Evolutionary conservation across 2,329 filamentous ascomycete species (phyloP).

Genomic region (Fusarium protoensiforme): DNA sequence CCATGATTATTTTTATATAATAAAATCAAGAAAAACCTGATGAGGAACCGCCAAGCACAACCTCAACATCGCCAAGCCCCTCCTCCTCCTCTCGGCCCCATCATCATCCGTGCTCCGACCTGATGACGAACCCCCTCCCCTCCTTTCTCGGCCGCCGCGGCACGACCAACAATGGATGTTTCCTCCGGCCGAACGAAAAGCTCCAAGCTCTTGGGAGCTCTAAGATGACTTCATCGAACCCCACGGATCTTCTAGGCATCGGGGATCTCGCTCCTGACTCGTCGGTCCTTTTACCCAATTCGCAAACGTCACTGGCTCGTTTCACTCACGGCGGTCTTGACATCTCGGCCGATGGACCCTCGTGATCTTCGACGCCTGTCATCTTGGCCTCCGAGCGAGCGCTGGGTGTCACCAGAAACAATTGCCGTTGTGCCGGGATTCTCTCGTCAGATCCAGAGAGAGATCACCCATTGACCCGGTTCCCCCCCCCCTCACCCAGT

Average conservation of each 20-base stretch:
- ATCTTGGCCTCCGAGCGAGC: not conserved
- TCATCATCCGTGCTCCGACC: not conserved
- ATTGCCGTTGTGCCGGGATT: not conserved
- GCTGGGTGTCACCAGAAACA: not conserved
- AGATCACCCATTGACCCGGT: not conserved
- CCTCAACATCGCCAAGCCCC: not conserved
- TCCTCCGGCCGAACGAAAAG: not conserved
- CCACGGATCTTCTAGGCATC: not conserved
- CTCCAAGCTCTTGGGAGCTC: not conserved
- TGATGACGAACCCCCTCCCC: not conserved
- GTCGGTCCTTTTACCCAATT: not conserved
- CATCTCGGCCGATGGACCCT: slow-evolving; percentile 1
- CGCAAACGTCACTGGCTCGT: slow-evolving; percentile 3
- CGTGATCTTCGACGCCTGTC: not conserved
- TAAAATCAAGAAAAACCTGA: not conserved
- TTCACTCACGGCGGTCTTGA: not conserved
- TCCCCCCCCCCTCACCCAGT: not conserved
- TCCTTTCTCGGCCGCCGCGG: not conserved
- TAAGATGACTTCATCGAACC: slow-evolving; percentile 8
- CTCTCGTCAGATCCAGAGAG: not conserved
- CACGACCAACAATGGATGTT: not conserved
- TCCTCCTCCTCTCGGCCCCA: not conserved
- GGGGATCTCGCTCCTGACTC: not conserved
- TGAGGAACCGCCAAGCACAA: not conserved
- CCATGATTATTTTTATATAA: not conserved